Evolutionary conservation across 2,329 filamentous ascomycete genomes (phyloP), one percentile per base, ranked within the genome.

Genomic region (Karstenula rhodostoma): DNA sequence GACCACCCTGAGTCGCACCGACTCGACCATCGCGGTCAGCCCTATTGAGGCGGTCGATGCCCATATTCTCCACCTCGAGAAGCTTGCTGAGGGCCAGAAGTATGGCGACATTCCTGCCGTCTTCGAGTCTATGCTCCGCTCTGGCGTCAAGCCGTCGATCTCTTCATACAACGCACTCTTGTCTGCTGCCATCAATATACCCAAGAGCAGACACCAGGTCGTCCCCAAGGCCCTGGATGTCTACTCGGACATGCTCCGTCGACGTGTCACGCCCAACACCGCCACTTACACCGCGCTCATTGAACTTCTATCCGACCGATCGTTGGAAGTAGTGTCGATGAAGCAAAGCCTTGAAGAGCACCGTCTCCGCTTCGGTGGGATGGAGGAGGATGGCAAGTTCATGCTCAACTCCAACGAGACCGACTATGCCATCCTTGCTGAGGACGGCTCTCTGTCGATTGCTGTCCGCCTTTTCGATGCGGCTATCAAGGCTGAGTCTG

Each of bases 221-320:
- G 92, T 96, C 15, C 90, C 93, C 63, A 96, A 96, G 81, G 93
- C 93, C 5, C 85, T 98, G 55, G 94, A 97, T 80, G 91, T 99
- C 55, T 99, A 98, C 78, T 90, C 93, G 17, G 94, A 98, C 76
- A 98, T 99, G 95, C 88, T 97, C 68, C 89, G 90, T 66, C 90
- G 94, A 66, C 90, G 90, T 68, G 89, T 98, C 25, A 81, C 86
- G 22, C 94, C 94, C 8, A 90, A 97, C 75, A 88, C 89, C 56
- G 87, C 91, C 59, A 98, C 94, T 0, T 98, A 96, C 79, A 89
- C 93, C 73, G 93, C 93, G 35, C 83, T 99, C 19, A 91, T 99
- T 57, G 88, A 90, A 59, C 83, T 97, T 42, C 84, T 99, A 55
- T 90, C 94, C 19, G 86, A 88, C 15, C 89, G 93, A 66, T 93